A percentile compares a stretch with the other conserved stretches of the same genome.
These are phyloP conservation scores for Thelonectria blattea DNA, from an alignment of 2,329 filamentous ascomycete species.

Conservation along the genomic window DNA sequence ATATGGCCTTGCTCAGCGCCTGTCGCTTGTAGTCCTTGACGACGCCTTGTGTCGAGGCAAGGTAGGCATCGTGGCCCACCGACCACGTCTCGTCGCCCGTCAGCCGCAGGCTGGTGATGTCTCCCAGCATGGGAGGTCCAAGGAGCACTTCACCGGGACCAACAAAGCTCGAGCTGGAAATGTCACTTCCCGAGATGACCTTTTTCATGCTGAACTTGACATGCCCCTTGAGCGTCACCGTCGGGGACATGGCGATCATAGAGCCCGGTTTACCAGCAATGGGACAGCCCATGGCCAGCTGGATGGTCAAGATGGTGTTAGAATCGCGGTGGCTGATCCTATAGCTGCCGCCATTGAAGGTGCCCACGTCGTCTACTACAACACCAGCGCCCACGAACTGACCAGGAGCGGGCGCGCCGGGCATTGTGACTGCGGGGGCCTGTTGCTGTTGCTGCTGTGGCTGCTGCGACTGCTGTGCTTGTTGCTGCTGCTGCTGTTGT, in stretches of 20 bases:
- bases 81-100: conserved; percentile 78
- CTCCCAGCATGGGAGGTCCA: conserved; percentile 79
- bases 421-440: conserved; percentile 42
- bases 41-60: conserved; percentile 86
- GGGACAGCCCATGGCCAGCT: conserved; percentile 88
- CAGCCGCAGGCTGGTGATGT: conserved; percentile 81
- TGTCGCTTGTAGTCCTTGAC: conserved; percentile 88
- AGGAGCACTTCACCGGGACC: conserved; percentile 91
- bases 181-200: conserved; percentile 80
- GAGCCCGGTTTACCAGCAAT: conserved; percentile 80
- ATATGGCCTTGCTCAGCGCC: conserved; percentile 86
- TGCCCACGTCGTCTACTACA: conserved; percentile 84
- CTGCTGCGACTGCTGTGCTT: conserved; percentile 27
- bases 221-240: conserved; percentile 80
- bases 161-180: conserved; percentile 79
- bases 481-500: conserved; percentile 35
- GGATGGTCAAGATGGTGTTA: conserved; percentile 88
- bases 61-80: conserved; percentile 84
- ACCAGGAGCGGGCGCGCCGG: conserved; percentile 49
- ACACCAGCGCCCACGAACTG: conserved; percentile 69
- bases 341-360: conserved; percentile 95
- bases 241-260: conserved; percentile 95
- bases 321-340: conserved; percentile 90
- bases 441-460: conserved; percentile 35
- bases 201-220: conserved; percentile 93